Conservation (phyloP, 805 yeast genomes). For the Candida maltosa region DNA sequence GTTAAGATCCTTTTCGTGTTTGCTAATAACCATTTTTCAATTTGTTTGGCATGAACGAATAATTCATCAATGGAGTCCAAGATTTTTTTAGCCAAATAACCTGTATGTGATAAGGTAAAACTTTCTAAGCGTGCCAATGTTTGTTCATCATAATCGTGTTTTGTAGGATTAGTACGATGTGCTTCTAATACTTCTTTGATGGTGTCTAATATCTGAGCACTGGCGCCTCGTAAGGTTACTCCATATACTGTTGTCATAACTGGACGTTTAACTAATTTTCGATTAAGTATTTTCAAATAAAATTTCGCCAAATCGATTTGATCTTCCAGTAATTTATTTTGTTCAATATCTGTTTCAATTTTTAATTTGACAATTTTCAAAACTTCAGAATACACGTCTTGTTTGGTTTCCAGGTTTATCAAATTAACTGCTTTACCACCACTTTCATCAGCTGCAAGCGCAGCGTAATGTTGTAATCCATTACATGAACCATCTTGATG, state of each 20-base stretch:
- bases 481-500: constrained; percentile 46
- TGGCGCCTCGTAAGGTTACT: constrained; percentile 36
- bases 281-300: constrained; percentile 16
- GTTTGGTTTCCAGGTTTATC: constrained; percentile 14
- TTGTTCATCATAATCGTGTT: constrained; percentile 9
- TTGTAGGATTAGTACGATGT: background rate
- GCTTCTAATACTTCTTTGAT: constrained; percentile 18
- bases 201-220: constrained; percentile 24
- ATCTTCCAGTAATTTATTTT: background rate
- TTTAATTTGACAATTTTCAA: constrained; percentile 19
- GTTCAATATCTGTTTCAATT: constrained; percentile 5
- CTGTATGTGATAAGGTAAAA: constrained; percentile 4
- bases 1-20: constrained; percentile 28
- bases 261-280: constrained; percentile 39
- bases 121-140: constrained; percentile 1
- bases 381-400: constrained; percentile 34
- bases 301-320: constrained; percentile 11
- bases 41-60: constrained; percentile 28
- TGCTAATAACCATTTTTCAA: constrained; percentile 34
- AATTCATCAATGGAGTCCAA: constrained; percentile 24
- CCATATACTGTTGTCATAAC: constrained; percentile 47
- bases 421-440: constrained; percentile 42
- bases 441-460: constrained; percentile 32
- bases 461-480: constrained; percentile 46
- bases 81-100: constrained; percentile 18